These are phyloP conservation scores for Apiotrichum laibachii DNA, from an alignment of 1,284 basidiomycete species.

Conservation along the genomic window DNA sequence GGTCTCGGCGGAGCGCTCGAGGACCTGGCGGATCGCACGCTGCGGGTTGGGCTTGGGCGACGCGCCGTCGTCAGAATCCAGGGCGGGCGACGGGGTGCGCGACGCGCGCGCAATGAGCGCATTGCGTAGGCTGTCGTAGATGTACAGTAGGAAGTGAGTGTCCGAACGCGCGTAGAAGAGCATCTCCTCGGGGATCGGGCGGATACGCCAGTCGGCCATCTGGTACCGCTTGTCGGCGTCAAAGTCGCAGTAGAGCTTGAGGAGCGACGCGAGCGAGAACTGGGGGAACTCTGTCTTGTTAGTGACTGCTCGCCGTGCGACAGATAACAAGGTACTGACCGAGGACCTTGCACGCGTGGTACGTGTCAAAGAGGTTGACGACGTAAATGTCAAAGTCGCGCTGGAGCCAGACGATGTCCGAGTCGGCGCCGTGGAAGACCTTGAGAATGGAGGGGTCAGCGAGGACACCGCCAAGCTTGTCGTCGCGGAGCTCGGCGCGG, in stretches of 20 bases:
- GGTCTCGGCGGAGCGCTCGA: constrained; percentile 68
- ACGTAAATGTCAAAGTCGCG: constrained; percentile 91
- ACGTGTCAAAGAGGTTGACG: constrained; percentile 95
- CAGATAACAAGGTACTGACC: constrained; percentile 53
- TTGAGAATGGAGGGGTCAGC: constrained; percentile 82
- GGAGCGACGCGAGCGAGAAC: constrained; percentile 76
- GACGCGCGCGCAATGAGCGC: constrained; percentile 64
- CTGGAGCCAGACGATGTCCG: constrained; percentile 93
- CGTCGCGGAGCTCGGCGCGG: constrained; percentile 66
- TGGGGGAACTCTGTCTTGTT: constrained; percentile 66
- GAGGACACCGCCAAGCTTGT: constrained; percentile 62
- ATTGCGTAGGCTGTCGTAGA: constrained; percentile 89
- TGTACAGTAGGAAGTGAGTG: constrained; percentile 88
- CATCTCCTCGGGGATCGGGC: constrained; percentile 86
- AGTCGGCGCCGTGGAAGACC: constrained; percentile 91
- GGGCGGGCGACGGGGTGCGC: constrained; percentile 34
- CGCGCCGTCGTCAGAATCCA: constrained; percentile 10
- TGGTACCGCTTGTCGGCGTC: constrained; percentile 95
- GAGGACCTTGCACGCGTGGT: constrained; percentile 83
- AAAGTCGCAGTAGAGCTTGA: constrained; percentile 88
- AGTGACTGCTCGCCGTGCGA: neutral
- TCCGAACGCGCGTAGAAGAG: constrained; percentile 88
- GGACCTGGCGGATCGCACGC: constrained; percentile 55
- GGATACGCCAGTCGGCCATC: constrained; percentile 93
- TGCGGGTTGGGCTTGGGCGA: constrained; percentile 32